Evolutionary conservation across 106 monocot species (phyloP).

Genomic region (Dendrobium officinale): DNA sequence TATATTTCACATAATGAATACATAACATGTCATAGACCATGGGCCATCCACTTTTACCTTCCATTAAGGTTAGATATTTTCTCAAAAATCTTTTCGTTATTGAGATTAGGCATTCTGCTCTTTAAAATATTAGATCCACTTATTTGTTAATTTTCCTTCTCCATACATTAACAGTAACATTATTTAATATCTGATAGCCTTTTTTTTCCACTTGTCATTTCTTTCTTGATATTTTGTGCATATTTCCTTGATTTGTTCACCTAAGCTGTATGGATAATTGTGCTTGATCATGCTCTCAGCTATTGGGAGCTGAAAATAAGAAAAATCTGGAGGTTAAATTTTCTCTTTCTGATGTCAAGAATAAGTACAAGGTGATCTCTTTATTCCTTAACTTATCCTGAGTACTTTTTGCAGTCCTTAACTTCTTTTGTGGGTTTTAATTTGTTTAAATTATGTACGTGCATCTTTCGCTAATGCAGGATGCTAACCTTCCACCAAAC

Average conservation of each 20-base stretch:
- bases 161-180: not conserved
- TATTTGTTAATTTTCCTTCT: not conserved
- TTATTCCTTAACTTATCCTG: not conserved
- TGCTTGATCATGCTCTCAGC: slow-evolving; percentile 12
- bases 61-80: no score
- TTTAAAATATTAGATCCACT: not conserved
- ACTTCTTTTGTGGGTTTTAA: not conserved
- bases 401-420: not conserved
- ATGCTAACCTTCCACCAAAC: slow-evolving; percentile 49
- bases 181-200: not conserved
- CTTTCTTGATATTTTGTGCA: not conserved
- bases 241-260: not conserved
- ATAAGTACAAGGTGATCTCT: slow-evolving; percentile 57
- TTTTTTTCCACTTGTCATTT: not conserved
- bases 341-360: slow-evolving; percentile 51
- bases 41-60: no score
- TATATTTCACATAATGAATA: no score
- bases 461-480: slow-evolving; percentile 13
- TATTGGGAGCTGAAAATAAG: slow-evolving; percentile 13
- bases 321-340: slow-evolving; percentile 24
- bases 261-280: not conserved
- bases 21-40: no score
- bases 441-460: not conserved
- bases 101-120: not conserved
- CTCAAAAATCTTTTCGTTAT: no score